Evolutionary conservation across 108 stramenopile species (phyloP).

Genomic region (Pseudonitzschia pungens): DNA sequence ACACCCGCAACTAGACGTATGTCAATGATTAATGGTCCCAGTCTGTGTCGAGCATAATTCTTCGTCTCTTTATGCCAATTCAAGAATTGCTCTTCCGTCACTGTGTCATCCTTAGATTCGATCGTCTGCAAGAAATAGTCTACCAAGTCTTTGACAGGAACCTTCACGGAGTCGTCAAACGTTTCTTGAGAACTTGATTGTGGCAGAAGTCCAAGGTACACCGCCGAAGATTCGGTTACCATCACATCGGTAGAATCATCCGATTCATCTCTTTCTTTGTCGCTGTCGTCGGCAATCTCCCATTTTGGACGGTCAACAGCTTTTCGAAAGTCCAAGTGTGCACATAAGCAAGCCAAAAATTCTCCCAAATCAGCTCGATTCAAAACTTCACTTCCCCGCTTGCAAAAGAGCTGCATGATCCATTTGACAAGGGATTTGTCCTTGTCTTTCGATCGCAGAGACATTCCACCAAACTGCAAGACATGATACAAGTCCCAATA

Average conservation of each 20-base stretch:
- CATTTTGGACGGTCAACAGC: constrained; percentile 54
- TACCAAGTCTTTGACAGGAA: constrained; percentile 40
- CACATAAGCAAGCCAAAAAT: constrained; percentile 62
- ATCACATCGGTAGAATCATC: constrained; percentile 9
- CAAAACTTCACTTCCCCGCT: constrained; percentile 20
- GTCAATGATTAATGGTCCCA: constrained; percentile 68
- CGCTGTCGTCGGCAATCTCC: constrained; percentile 19
- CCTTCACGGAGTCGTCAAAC: constrained; percentile 1
- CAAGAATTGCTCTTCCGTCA: constrained; percentile 50
- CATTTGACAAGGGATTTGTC: constrained; percentile 28
- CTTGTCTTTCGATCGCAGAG: constrained; percentile 47
- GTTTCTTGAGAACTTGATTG: not conserved
- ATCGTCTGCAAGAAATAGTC: constrained; percentile 24
- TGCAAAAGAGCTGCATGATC: constrained; percentile 31
- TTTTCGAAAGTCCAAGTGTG: constrained; percentile 67
- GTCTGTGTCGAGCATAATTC: constrained; percentile 26
- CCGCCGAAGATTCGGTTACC: constrained; percentile 41
- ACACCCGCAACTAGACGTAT: constrained; percentile 73
- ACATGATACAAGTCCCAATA: constrained; percentile 75
- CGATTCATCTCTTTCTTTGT: constrained; percentile 21
- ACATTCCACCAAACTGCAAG: constrained; percentile 75
- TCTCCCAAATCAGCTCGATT: constrained; percentile 55
- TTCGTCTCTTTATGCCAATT: constrained; percentile 52
- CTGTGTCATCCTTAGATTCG: constrained; percentile 12
- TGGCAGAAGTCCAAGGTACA: constrained; percentile 56